Evolutionary conservation across 495 filamentous ascomycete genomes (phyloP), one percentile per base, ranked within the genome.

Genomic region (Lasiosphaeriaceae sp.): DNA sequence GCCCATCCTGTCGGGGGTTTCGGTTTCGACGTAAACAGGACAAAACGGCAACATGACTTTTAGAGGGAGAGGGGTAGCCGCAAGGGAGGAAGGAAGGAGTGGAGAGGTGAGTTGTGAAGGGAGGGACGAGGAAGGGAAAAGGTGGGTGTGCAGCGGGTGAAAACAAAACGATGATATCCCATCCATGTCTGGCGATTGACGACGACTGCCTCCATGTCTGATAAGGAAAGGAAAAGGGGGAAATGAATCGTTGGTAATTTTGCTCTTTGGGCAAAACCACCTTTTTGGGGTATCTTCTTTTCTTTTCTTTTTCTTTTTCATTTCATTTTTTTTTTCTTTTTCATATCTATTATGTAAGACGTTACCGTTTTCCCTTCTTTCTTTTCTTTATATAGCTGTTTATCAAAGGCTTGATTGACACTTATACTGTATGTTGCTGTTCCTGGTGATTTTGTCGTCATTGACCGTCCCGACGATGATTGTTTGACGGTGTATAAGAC

Each of bases 171-270:
- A 43, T 43, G 39, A 43, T 43, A 43, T 43, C 39, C 39, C 39
- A 43, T 43, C 39, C 39, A n/a, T 43, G 9, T n/a, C 3, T 31
- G 26, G 3, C 26, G 26, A 31, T 31, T 9, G 26, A 9, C 26
- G 26, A 9, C 26, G 26, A 31, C 26, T 31, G 26, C 26, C 26
- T 31, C 26, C n/a, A n/a, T n/a, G n/a, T n/a, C n/a, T n/a, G n/a
- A n/a, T 31, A 47, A 92, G 73, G 24, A 81, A 86, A 41, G 79
- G 74, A 83, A 89, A 34, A 65, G 75, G 20, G 11, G 45, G 12
- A 5, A 47, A 4, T 14, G 11, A 19, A 47, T 12, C 17, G 48
- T 31, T n/a, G 7, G 26, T 51, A 31, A 24, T 6, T 31, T 16
- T 51, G n/a, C 16, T 20, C 26, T 46, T 39, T 12, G 14, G 14